These are phyloP conservation scores for Dioszegia crocea DNA, from an alignment of 768 basidiomycete species.

Conservation along the genomic window DNA sequence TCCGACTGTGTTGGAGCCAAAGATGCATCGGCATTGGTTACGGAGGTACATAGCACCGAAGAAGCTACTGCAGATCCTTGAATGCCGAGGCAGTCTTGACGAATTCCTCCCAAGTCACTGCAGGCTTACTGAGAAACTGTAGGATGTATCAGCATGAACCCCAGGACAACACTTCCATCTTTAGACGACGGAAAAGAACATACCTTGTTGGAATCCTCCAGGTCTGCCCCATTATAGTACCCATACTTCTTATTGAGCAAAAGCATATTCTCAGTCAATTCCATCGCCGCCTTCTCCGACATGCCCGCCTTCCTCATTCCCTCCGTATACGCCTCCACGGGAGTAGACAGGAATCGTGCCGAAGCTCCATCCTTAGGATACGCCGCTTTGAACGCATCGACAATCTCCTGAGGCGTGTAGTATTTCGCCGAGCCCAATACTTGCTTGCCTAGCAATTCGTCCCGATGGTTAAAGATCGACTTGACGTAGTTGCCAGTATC, in stretches of 20 bases:
- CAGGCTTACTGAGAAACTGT: constrained; percentile 14
- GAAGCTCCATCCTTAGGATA: constrained; percentile 11
- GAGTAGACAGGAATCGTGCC: background rate
- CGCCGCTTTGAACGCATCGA: constrained; percentile 13
- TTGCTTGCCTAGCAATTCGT: constrained; percentile 12
- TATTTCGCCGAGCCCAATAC: constrained; percentile 13
- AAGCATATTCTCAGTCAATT: constrained; percentile 24
- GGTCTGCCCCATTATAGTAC: constrained; percentile 14
- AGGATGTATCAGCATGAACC: background rate
- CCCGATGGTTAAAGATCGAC: constrained; percentile 17
- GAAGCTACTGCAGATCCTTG: too few species aligned
- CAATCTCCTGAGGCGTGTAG: constrained; percentile 12
- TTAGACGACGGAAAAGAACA: background rate
- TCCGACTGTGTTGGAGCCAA: too few species aligned
- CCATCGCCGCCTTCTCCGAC: constrained; percentile 13
- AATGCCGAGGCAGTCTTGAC: constrained; percentile 15
- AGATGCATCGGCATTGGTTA: too few species aligned
- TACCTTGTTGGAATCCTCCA: constrained; percentile 16
- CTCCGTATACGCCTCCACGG: constrained; percentile 12
- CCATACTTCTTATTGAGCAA: constrained; percentile 23
- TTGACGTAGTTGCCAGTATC: constrained; percentile 39
- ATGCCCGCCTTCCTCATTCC: constrained; percentile 8
- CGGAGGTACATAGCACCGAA: too few species aligned
- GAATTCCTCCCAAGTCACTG: constrained; percentile 14
- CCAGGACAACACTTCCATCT: background rate